Percentiles rank a stretch among this genome's conserved stretches.
These are phyloP conservation scores for Suhomyces vadensis DNA, from an alignment of 805 yeast genomes.

Conservation along the genomic window DNA sequence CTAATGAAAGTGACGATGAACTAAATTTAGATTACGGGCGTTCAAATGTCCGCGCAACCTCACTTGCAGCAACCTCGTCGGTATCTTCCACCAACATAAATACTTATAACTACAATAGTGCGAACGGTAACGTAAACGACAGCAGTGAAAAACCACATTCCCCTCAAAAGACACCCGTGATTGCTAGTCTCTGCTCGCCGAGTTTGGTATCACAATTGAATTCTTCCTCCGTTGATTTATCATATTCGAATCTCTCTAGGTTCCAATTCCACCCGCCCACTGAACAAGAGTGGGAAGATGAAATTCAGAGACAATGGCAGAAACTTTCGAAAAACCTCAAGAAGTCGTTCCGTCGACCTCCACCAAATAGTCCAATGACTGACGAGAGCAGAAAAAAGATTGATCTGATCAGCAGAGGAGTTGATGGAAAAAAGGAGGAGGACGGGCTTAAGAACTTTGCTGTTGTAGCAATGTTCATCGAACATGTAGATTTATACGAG, in stretches of 20 bases:
- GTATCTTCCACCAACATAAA: slow-evolving; percentile 10
- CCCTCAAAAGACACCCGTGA: slow-evolving; percentile 21
- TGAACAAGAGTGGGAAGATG: slow-evolving; percentile 65
- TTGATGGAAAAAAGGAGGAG: slow-evolving; percentile 72
- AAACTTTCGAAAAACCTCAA: slow-evolving; percentile 57
- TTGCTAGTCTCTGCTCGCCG: slow-evolving; percentile 32
- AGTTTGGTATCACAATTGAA: slow-evolving; percentile 20
- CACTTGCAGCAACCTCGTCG: slow-evolving; percentile 7
- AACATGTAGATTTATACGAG: slow-evolving; percentile 68
- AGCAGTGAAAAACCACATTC: background rate
- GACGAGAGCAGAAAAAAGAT: slow-evolving; percentile 55
- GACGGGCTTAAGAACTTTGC: slow-evolving; percentile 66
- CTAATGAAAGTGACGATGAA: slow-evolving; percentile 1
- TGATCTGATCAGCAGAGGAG: slow-evolving; percentile 78
- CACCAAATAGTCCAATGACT: slow-evolving; percentile 63
- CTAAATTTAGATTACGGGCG: background rate
- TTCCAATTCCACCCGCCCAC: slow-evolving; percentile 48
- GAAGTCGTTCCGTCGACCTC: slow-evolving; percentile 69
- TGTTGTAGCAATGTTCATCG: slow-evolving; percentile 66
- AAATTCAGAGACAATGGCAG: slow-evolving; percentile 64
- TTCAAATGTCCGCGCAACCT: background rate
- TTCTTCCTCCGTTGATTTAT: slow-evolving; percentile 22
- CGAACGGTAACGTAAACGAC: background rate
- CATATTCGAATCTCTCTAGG: slow-evolving; percentile 28
- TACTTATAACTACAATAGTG: background rate